Percentiles rank a stretch among this genome's conserved stretches.
Evolutionary conservation across 2,329 filamentous ascomycete genomes (phyloP).

Genomic region (Davidsoniella neocaledoniae): DNA sequence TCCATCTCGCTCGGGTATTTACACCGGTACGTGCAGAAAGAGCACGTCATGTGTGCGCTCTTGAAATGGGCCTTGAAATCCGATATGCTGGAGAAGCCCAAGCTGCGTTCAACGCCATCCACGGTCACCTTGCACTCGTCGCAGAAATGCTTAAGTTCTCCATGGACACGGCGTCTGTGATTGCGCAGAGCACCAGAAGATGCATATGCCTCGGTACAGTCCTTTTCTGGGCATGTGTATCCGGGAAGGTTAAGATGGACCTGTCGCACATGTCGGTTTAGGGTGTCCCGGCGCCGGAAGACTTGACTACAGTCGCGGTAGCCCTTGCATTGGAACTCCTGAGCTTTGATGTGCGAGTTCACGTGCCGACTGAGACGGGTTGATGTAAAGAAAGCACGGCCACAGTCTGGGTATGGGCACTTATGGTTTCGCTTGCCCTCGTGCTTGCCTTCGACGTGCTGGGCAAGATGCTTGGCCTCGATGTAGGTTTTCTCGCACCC

Average conservation of each 20-base stretch:
- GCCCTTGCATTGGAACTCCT: constrained; percentile 57
- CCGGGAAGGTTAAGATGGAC: constrained; percentile 58
- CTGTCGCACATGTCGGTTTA: constrained; percentile 65
- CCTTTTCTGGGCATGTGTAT: constrained; percentile 46
- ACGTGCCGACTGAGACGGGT: constrained; percentile 63
- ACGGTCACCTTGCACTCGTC: constrained; percentile 44
- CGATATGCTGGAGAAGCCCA: constrained; percentile 54
- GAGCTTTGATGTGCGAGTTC: constrained; percentile 60
- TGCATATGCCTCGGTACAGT: constrained; percentile 56
- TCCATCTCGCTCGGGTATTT: constrained; percentile 50
- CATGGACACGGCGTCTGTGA: constrained; percentile 56
- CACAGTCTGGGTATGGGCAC: constrained; percentile 58
- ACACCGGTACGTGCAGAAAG: constrained; percentile 55
- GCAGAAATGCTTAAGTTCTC: constrained; percentile 57
- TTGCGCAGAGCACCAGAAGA: constrained; percentile 52
- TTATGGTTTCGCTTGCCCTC: constrained; percentile 50
- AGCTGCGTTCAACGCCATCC: constrained; percentile 24
- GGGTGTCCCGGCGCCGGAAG: constrained; percentile 76
- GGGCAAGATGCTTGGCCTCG: constrained; percentile 69
- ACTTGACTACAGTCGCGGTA: constrained; percentile 54
- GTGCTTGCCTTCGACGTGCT: constrained; percentile 73
- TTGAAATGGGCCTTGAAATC: constrained; percentile 59
- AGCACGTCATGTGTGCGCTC: constrained; percentile 57
- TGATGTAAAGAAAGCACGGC: constrained; percentile 65
- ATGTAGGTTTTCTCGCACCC: constrained; percentile 72